Conservation (phyloP, 306 rosid genomes). For the Lathyrus aphaca region DNA sequence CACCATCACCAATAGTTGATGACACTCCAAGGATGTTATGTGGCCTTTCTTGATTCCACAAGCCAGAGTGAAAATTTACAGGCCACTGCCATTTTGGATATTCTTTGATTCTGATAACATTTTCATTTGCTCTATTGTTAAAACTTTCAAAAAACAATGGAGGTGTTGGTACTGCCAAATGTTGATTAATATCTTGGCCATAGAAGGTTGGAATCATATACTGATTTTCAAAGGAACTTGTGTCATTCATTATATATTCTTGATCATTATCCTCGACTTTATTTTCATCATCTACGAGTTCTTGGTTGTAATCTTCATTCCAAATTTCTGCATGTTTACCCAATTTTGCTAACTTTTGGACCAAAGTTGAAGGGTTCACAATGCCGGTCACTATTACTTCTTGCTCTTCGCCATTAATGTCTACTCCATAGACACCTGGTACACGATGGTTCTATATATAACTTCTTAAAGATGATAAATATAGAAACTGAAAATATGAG, state of each 20-base stretch:
- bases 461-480: not conserved
- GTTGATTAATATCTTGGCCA: constrained; percentile 31
- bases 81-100: constrained; percentile 13
- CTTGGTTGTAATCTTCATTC: constrained; percentile 41
- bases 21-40: constrained; percentile 20
- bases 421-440: constrained; percentile 56
- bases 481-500: not conserved
- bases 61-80: constrained; percentile 18
- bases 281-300: constrained; percentile 4
- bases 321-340: constrained; percentile 66
- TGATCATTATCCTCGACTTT: constrained; percentile 29
- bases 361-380: constrained; percentile 53
- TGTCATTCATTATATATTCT: constrained; percentile 24
- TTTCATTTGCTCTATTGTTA: constrained; percentile 9
- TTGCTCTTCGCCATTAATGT: constrained; percentile 52
- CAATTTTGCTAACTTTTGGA: constrained; percentile 47
- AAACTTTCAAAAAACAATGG: constrained; percentile 28
- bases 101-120: not conserved
- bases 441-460: constrained; percentile 1
- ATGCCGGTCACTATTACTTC: constrained; percentile 49
- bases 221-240: constrained; percentile 33
- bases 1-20: not conserved
- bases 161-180: constrained; percentile 23
- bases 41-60: constrained; percentile 38
- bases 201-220: constrained; percentile 34